These are phyloP conservation scores for Fraxinus baroniana DNA, from an alignment of 305 asterid species.

Conservation along the genomic window DNA sequence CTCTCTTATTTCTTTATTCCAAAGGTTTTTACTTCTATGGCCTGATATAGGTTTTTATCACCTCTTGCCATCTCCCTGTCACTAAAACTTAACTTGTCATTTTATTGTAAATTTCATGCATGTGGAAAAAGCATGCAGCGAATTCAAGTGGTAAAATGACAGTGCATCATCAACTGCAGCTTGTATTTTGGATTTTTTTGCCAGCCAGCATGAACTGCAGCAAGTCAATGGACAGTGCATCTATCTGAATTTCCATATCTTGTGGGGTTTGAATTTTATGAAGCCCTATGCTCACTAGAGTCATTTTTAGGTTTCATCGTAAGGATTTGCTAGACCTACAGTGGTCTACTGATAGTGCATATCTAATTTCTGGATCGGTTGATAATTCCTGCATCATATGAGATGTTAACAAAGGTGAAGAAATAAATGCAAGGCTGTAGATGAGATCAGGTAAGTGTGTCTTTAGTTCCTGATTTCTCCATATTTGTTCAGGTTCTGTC, in stretches of 20 bases:
- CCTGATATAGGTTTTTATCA: not conserved
- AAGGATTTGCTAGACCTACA: slow-evolving; percentile 90
- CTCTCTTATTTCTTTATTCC: not conserved
- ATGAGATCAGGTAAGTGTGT: not conserved
- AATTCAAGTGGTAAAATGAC: not conserved
- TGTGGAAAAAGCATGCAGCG: not conserved
- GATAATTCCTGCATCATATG: slow-evolving; percentile 95
- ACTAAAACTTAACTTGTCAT: not conserved
- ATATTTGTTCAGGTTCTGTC: slow-evolving; percentile 60
- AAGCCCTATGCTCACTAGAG: slow-evolving; percentile 15
- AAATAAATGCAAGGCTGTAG: slow-evolving; percentile 4
- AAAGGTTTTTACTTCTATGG: not conserved
- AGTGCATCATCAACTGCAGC: not conserved
- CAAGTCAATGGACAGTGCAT: not conserved
- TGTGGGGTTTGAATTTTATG: not conserved
- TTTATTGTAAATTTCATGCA: not conserved
- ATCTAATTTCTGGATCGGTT: slow-evolving; percentile 85
- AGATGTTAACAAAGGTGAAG: slow-evolving; percentile 77
- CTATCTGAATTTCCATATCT: not conserved
- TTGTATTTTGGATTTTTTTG: not conserved
- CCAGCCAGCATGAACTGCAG: not conserved
- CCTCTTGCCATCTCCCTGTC: not conserved
- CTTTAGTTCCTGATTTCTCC: slow-evolving; percentile 15
- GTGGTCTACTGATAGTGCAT: slow-evolving; percentile 83
- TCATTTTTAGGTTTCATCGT: slow-evolving; percentile 74